phyloP scores from a whole-genome alignment of 2,329 filamentous ascomycete species.

The Herpotrichia juniperi region DNA sequence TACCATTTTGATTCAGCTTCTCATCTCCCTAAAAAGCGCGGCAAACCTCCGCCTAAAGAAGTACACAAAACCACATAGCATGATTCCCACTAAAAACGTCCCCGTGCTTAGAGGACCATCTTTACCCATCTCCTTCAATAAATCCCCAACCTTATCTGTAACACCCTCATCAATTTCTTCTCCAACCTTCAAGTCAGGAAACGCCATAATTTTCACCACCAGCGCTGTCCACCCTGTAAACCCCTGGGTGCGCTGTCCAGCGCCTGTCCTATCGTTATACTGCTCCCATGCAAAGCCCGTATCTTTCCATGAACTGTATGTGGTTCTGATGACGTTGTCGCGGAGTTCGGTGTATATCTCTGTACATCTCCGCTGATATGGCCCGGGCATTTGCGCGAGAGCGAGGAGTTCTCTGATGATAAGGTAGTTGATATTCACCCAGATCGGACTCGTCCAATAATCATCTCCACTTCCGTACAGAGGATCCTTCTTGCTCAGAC shows the following conservation, averaged over 20 bases:
- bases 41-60: constrained; percentile 1
- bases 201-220: constrained; percentile 91
- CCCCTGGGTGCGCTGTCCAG: constrained; percentile 94
- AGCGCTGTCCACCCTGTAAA: constrained; percentile 96
- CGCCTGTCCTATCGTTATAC: constrained; percentile 91
- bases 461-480: constrained; percentile 89
- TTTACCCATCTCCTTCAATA: neutral
- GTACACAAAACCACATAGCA: neutral
- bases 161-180: neutral
- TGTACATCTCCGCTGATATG: constrained; percentile 68
- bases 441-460: constrained; percentile 93
- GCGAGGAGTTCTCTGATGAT: constrained; percentile 73
- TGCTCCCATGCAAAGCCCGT: constrained; percentile 99
- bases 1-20: too few species aligned
- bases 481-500: constrained; percentile 77
- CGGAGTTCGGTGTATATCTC: constrained; percentile 78
- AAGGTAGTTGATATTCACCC: constrained; percentile 97
- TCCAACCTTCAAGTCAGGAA: constrained; percentile 67
- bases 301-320: constrained; percentile 84
- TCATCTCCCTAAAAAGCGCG: too few species aligned
- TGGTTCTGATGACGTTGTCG: constrained; percentile 84
- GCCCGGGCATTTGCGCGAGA: constrained; percentile 57
- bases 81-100: neutral
- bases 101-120: neutral
- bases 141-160: neutral